These are phyloP conservation scores for Microthyrium microscopicum DNA, from an alignment of 2,329 filamentous ascomycete genomes.

Conservation along the genomic window DNA sequence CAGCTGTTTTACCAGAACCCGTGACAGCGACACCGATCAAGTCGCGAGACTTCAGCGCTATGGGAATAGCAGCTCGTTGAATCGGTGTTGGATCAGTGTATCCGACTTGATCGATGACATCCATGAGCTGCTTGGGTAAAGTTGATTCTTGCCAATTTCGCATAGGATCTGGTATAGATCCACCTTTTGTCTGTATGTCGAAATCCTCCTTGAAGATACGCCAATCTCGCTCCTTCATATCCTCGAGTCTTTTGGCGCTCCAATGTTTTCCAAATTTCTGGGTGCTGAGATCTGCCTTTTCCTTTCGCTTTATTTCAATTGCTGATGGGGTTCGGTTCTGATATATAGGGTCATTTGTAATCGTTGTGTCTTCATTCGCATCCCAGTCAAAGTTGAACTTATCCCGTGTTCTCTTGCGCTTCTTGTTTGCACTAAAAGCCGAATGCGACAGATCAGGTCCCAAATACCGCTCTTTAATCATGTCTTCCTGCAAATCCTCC, in stretches of 20 bases:
- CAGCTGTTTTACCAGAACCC: slow-evolving; percentile 94
- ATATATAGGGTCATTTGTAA: slow-evolving; percentile 69
- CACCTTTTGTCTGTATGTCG: slow-evolving; percentile 88
- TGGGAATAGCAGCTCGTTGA: slow-evolving; percentile 86
- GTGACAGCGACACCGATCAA: slow-evolving; percentile 97
- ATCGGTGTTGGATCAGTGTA: slow-evolving; percentile 87
- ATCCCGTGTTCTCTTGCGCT: slow-evolving; percentile 78
- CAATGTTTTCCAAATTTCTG: too few relatives aligned
- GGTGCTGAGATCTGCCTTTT: slow-evolving; percentile 65
- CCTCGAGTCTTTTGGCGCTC: slow-evolving; percentile 79
- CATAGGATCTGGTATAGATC: slow-evolving; percentile 87
- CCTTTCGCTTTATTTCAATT: slow-evolving; percentile 55
- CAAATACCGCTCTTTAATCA: slow-evolving; percentile 74
- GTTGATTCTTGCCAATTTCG: slow-evolving; percentile 78
- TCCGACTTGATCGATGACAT: slow-evolving; percentile 69
- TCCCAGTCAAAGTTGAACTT: slow-evolving; percentile 99
- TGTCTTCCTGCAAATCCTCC: slow-evolving; percentile 51
- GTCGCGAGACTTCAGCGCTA: slow-evolving; percentile 80
- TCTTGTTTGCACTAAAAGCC: slow-evolving; percentile 90
- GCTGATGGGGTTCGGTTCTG: slow-evolving; percentile 51
- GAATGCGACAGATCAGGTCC: slow-evolving; percentile 75
- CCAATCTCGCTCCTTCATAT: slow-evolving; percentile 97
- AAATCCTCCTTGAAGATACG: slow-evolving; percentile 99
- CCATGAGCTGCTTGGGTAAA: slow-evolving; percentile 59
- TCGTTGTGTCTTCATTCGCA: slow-evolving; percentile 78